A percentile compares a stretch with the other conserved stretches of the same genome.
phyloP scores from a whole-genome alignment of 306 rosid genomes.

The Prunus persica region DNA sequence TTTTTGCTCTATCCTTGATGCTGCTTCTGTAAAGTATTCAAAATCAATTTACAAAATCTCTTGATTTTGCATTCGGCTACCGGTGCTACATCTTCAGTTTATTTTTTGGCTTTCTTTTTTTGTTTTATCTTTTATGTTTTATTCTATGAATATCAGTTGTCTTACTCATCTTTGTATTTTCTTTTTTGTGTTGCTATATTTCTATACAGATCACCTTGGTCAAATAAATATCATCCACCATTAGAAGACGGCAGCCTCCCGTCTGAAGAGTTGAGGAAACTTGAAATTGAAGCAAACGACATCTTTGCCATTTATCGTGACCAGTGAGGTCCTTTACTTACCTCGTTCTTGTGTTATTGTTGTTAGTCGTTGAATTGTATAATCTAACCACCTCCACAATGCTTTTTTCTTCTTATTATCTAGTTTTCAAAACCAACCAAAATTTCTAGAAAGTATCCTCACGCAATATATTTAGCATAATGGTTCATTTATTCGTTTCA shows the following conservation, averaged over 20 bases:
- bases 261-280: slow-evolving; percentile 73
- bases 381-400: slow-evolving; percentile 9
- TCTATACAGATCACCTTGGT: slow-evolving; percentile 89
- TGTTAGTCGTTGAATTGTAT: slow-evolving; percentile 4
- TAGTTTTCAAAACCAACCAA: slow-evolving; percentile 3
- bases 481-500: slow-evolving; percentile 2
- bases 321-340: slow-evolving; percentile 99
- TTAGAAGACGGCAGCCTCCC: slow-evolving; percentile 89
- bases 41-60: background rate
- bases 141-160: background rate
- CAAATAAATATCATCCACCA: slow-evolving; percentile 81
- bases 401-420: background rate
- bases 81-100: background rate
- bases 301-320: slow-evolving; percentile 92
- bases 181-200: slow-evolving; percentile 1
- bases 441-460: slow-evolving; percentile 12
- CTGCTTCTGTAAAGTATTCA: too few relatives aligned
- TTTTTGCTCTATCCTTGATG: too few relatives aligned
- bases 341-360: slow-evolving; percentile 44
- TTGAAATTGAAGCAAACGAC: slow-evolving; percentile 92
- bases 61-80: background rate
- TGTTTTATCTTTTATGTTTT: background rate
- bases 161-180: background rate
- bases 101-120: background rate
- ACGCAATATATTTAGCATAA: background rate